A percentile compares a stretch with the other conserved stretches of the same genome.
Evolutionary conservation across 73 alveolate genomes (phyloP).

Genomic region (Stentor coeruleus): DNA sequence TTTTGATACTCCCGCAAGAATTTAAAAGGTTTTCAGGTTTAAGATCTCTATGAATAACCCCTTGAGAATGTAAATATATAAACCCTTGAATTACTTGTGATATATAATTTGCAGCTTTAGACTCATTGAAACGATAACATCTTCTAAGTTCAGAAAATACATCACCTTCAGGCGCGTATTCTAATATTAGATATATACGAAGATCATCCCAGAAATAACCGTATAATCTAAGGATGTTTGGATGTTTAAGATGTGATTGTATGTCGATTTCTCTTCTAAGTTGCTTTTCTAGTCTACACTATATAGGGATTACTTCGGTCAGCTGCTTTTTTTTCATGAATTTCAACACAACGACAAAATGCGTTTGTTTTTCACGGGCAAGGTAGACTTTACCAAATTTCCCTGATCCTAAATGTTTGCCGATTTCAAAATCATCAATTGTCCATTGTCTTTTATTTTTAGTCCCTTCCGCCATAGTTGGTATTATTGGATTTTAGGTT

Average conservation of each 20-base stretch:
- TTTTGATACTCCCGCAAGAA: constrained; percentile 73
- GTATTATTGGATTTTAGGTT: no score
- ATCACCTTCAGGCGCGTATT: constrained; percentile 92
- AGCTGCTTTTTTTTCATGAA: constrained; percentile 65
- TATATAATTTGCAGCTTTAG: constrained; percentile 56
- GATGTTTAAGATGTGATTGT: constrained; percentile 77
- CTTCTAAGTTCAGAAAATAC: constrained; percentile 53
- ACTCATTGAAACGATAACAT: constrained; percentile 37
- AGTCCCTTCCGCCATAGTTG: not conserved
- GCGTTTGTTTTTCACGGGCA: constrained; percentile 69
- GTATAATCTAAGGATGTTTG: constrained; percentile 74
- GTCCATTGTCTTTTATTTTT: constrained; percentile 4
- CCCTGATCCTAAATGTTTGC: constrained; percentile 64
- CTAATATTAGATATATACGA: constrained; percentile 81
- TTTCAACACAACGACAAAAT: constrained; percentile 80
- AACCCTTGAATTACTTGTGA: constrained; percentile 69
- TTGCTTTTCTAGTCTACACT: constrained; percentile 66
- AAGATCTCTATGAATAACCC: constrained; percentile 91
- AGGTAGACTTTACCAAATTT: constrained; percentile 69
- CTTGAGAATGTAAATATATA: constrained; percentile 67
- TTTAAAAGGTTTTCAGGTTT: constrained; percentile 93
- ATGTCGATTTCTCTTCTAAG: constrained; percentile 89
- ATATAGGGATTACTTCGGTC: constrained; percentile 46
- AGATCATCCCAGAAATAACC: constrained; percentile 92
- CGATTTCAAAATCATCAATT: constrained; percentile 57